These are phyloP conservation scores for Populus ilicifolia DNA, from an alignment of 345 rosid genomes.

Conservation along the genomic window DNA sequence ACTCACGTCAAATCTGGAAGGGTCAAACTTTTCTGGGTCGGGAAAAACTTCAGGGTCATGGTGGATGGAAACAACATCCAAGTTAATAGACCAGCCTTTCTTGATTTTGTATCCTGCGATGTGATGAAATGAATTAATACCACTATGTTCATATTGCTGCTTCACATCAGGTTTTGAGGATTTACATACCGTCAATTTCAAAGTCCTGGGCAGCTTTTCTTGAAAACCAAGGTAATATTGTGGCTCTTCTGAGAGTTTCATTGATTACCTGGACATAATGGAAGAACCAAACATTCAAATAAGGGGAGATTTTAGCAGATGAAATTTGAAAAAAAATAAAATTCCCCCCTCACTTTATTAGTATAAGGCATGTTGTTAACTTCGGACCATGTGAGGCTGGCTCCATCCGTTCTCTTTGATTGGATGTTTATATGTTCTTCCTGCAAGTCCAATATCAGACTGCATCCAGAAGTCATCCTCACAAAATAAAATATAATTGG, in stretches of 20 bases:
- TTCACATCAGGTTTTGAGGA: neutral
- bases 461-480: neutral
- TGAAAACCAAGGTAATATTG: conserved; percentile 60
- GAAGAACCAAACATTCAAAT: neutral
- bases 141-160: neutral
- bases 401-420: conserved; percentile 37
- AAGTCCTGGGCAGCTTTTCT: conserved; percentile 64
- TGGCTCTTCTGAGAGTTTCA: conserved; percentile 60
- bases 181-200: conserved; percentile 47
- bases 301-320: neutral
- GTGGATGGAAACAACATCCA: conserved; percentile 69
- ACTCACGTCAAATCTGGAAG: conserved; percentile 55
- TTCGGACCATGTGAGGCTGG: conserved; percentile 48
- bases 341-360: conserved; percentile 35
- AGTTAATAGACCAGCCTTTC: conserved; percentile 63
- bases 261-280: conserved; percentile 41
- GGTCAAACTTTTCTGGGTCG: conserved; percentile 45
- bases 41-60: conserved; percentile 50
- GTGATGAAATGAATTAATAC: neutral
- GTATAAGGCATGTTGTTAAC: conserved; percentile 61
- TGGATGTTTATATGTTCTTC: conserved; percentile 44
- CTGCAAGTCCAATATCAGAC: conserved; percentile 28
- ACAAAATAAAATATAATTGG: neutral
- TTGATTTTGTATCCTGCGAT: conserved; percentile 44
- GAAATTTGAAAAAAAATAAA: no score